phyloP scores from a whole-genome alignment of 2,329 filamentous ascomycete species.

The Ophiostoma sp. region DNA sequence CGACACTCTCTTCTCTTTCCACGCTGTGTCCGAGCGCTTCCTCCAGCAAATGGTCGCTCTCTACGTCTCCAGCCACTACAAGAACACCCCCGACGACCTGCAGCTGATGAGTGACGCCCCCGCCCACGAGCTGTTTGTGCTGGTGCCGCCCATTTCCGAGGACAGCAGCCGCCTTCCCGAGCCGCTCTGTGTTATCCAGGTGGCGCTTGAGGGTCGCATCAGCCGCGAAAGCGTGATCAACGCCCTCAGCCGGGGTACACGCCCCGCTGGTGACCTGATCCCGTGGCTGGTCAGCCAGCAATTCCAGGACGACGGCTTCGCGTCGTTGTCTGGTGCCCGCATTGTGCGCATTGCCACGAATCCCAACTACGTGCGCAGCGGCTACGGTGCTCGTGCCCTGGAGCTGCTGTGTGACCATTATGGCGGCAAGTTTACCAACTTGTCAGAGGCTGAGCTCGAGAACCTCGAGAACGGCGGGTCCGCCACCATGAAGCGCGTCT shows the following conservation, averaged over 20 bases:
- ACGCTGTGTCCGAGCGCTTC: conserved; percentile 95
- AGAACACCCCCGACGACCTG: conserved; percentile 97
- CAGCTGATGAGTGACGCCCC: conserved; percentile 98
- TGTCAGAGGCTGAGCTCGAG: conserved; percentile 67
- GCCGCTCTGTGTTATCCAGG: conserved; percentile 90
- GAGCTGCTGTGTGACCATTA: conserved; percentile 90
- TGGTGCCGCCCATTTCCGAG: conserved; percentile 82
- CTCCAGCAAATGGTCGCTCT: conserved; percentile 97
- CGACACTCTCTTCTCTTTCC: conserved; percentile 96
- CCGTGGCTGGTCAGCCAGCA: conserved; percentile 98
- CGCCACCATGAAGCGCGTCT: conserved; percentile 70
- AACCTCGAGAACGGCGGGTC: conserved; percentile 36
- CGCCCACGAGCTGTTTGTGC: conserved; percentile 91
- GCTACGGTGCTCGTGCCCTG: conserved; percentile 87
- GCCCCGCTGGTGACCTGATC: conserved; percentile 89
- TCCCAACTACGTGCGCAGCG: conserved; percentile 88
- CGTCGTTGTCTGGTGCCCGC: conserved; percentile 85
- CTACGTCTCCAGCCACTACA: conserved; percentile 96
- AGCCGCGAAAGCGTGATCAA: conserved; percentile 90
- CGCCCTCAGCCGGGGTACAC: conserved; percentile 81
- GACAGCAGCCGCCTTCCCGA: conserved; percentile 79
- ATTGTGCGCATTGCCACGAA: conserved; percentile 95
- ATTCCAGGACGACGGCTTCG: conserved; percentile 97
- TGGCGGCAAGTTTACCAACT: conserved; percentile 83
- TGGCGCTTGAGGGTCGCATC: conserved; percentile 92